Percentiles rank a stretch among this genome's conserved stretches.
Evolutionary conservation across 257 asterid genomes (phyloP).

Genomic region (Leptodermis oblonga): DNA sequence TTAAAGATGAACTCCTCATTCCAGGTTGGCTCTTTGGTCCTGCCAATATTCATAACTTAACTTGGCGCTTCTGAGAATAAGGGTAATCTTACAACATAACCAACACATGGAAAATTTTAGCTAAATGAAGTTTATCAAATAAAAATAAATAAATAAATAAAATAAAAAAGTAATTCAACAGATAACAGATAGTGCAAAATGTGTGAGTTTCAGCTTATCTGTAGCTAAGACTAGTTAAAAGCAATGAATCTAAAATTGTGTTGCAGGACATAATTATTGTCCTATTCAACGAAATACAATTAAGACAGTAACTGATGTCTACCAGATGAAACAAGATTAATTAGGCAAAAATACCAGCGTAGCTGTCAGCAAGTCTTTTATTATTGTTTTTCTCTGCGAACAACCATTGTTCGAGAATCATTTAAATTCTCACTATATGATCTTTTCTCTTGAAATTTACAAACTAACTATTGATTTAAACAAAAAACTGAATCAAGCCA

Average conservation of each 20-base stretch:
- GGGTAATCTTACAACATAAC: background rate
- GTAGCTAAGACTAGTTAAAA: background rate
- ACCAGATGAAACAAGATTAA: background rate
- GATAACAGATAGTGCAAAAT: background rate
- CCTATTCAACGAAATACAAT: background rate
- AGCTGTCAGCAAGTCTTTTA: too few relatives aligned
- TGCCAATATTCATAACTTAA: slow-evolving; percentile 35
- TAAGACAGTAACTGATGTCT: background rate
- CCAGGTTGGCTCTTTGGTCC: slow-evolving; percentile 96
- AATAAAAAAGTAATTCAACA: background rate
- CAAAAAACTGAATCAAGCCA: background rate
- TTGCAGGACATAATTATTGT: background rate
- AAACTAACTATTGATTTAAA: slow-evolving; percentile 1
- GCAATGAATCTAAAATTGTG: background rate
- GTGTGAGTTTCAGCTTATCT: background rate
- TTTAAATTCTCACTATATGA: too few relatives aligned
- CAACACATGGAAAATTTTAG: background rate
- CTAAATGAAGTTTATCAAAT: background rate
- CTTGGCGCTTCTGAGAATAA: background rate
- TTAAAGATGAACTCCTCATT: slow-evolving; percentile 89
- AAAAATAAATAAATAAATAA: too few relatives aligned
- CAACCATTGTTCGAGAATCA: too few relatives aligned
- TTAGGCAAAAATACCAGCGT: background rate
- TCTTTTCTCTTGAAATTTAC: background rate
- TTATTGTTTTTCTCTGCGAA: too few relatives aligned